Evolutionary conservation across 345 rosid species (phyloP).

Genomic region (Alliaria petiolata): DNA sequence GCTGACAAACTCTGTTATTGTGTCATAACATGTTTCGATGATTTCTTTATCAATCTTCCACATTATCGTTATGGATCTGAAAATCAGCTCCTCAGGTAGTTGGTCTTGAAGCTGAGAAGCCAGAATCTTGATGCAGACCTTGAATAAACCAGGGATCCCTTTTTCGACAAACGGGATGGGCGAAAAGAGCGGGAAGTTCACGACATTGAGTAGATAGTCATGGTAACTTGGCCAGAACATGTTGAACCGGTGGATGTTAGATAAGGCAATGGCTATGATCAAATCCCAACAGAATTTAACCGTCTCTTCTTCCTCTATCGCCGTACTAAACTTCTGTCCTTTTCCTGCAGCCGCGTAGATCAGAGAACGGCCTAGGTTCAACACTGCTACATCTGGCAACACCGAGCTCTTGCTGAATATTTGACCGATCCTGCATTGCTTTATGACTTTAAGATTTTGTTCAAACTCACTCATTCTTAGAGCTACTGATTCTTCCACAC

Average conservation of each 20-base stretch:
- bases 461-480: conserved; percentile 87
- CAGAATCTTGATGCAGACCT: conserved; percentile 58
- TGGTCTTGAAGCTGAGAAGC: conserved; percentile 44
- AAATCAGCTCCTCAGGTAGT: conserved; percentile 60
- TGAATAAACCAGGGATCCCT: conserved; percentile 59
- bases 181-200: conserved; percentile 77
- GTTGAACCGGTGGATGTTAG: conserved; percentile 56
- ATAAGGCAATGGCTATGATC: conserved; percentile 40
- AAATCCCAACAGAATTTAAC: conserved; percentile 86
- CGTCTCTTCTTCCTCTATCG: conserved; percentile 86
- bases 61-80: conserved; percentile 79
- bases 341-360: conserved; percentile 92
- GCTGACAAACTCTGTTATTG: conserved; percentile 57
- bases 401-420: conserved; percentile 59
- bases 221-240: conserved; percentile 69
- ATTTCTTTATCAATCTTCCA: conserved; percentile 88
- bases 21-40: conserved; percentile 60
- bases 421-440: conserved; percentile 71
- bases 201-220: conserved; percentile 55
- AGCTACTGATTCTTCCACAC: conserved; percentile 65
- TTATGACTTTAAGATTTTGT: conserved; percentile 78
- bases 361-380: conserved; percentile 68
- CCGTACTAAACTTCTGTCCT: conserved; percentile 91
- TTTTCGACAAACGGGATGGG: conserved; percentile 79
- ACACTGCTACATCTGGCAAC: conserved; percentile 51